phyloP scores from a whole-genome alignment of 2,329 filamentous ascomycete species.

The Chlorencoelia australis region DNA sequence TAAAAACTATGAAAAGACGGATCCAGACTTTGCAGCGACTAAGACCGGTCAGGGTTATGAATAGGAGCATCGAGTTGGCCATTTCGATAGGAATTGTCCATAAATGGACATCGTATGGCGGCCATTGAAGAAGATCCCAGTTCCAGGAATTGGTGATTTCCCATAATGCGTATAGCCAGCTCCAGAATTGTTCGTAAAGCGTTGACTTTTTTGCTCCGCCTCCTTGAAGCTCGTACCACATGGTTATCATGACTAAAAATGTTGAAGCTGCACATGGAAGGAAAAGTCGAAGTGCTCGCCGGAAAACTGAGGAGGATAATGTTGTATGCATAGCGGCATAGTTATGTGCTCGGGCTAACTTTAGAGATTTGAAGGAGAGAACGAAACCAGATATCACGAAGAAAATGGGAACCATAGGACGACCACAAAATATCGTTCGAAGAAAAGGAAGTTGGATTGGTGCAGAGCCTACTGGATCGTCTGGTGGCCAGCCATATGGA shows the following conservation, averaged over 20 bases:
- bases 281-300: constrained; percentile 38
- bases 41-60: constrained; percentile 19
- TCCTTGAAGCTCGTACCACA: background rate
- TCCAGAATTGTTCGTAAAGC: background rate
- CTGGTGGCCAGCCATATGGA: constrained; percentile 22
- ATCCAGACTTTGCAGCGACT: constrained; percentile 18
- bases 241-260: constrained; percentile 6
- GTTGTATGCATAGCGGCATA: constrained; percentile 30
- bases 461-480: constrained; percentile 27
- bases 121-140: constrained; percentile 7
- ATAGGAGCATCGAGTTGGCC: constrained; percentile 23
- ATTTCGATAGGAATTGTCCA: constrained; percentile 27
- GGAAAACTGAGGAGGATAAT: constrained; percentile 37
- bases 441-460: constrained; percentile 36
- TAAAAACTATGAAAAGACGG: constrained; percentile 16
- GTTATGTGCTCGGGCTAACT: constrained; percentile 31
- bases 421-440: constrained; percentile 35
- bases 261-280: constrained; percentile 25
- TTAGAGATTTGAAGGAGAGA: constrained; percentile 35
- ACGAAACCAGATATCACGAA: constrained; percentile 42
- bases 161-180: constrained; percentile 6
- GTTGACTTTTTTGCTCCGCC: background rate
- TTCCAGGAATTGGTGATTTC: constrained; percentile 6
- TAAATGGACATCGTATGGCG: constrained; percentile 9
- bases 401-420: constrained; percentile 41